These are phyloP conservation scores for Xylaria sp. DNA, from an alignment of 495 filamentous ascomycete species.

Conservation along the genomic window DNA sequence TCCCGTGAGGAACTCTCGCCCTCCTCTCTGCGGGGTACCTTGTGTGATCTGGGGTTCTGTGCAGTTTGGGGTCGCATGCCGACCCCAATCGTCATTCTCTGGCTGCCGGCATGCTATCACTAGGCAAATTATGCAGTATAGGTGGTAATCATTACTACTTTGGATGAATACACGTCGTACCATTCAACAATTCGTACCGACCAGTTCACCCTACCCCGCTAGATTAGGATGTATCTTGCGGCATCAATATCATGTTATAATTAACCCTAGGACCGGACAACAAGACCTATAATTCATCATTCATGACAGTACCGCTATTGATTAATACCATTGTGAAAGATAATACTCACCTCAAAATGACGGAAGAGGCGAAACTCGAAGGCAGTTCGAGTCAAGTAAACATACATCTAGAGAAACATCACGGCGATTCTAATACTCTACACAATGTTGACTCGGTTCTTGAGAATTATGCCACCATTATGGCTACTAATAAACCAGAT, in stretches of 20 bases:
- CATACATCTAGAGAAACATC: background rate
- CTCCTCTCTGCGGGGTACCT: constrained; percentile 16
- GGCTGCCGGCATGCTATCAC: background rate
- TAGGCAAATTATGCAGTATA: background rate
- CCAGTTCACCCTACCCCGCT: constrained; percentile 10
- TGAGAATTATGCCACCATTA: constrained; percentile 38
- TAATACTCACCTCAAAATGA: background rate
- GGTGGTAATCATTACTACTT: constrained; percentile 4
- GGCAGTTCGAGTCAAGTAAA: background rate
- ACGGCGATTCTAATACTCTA: background rate
- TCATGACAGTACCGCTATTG: background rate
- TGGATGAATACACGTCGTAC: constrained; percentile 9
- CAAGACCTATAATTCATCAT: background rate
- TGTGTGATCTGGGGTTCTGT: background rate
- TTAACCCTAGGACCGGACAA: background rate
- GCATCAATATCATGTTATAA: background rate
- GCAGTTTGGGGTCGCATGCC: constrained; percentile 5
- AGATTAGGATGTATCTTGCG: background rate
- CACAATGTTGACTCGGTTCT: constrained; percentile 29
- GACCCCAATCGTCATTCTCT: background rate
- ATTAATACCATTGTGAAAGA: background rate
- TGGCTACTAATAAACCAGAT: constrained; percentile 41
- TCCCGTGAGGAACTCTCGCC: background rate
- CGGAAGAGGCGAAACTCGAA: background rate
- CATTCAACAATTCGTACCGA: background rate